These are phyloP conservation scores for Osmanthus fragrans DNA, from an alignment of 257 asterid species.

Conservation along the genomic window DNA sequence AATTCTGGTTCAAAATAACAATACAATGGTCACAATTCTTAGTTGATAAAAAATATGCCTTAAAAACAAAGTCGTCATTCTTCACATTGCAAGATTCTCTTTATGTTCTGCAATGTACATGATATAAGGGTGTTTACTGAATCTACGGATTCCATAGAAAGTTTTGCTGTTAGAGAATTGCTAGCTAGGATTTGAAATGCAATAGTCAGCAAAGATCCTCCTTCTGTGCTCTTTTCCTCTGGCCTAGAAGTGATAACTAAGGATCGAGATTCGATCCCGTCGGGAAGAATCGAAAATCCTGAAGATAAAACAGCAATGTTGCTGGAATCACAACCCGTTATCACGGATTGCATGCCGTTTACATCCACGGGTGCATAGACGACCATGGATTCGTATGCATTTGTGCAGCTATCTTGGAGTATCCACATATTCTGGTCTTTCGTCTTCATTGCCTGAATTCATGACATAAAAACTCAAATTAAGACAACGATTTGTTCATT, in stretches of 20 bases:
- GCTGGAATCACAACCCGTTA: slow-evolving; percentile 83
- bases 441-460: slow-evolving; percentile 52
- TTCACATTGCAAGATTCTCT: slow-evolving; percentile 69
- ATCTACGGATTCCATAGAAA: slow-evolving; percentile 56
- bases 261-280: slow-evolving; percentile 69
- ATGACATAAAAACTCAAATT: slow-evolving; percentile 4
- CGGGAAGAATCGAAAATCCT: slow-evolving; percentile 83
- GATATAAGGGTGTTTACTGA: slow-evolving; percentile 65
- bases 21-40: slow-evolving; percentile 5
- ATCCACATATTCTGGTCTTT: slow-evolving; percentile 58
- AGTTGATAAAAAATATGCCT: slow-evolving; percentile 4
- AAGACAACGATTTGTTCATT: background rate
- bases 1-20: background rate
- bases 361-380: slow-evolving; percentile 73
- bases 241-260: slow-evolving; percentile 57
- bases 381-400: slow-evolving; percentile 63
- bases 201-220: slow-evolving; percentile 70
- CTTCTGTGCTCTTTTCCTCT: slow-evolving; percentile 75
- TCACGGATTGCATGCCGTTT: slow-evolving; percentile 66
- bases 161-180: slow-evolving; percentile 49
- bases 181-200: slow-evolving; percentile 69
- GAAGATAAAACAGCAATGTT: slow-evolving; percentile 63
- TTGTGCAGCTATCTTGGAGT: slow-evolving; percentile 72
- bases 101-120: slow-evolving; percentile 63
- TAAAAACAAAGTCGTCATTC: slow-evolving; percentile 31